Evolutionary conservation across 1,284 basidiomycete genomes (phyloP).

Genomic region (Malassezia sympodialis): DNA sequence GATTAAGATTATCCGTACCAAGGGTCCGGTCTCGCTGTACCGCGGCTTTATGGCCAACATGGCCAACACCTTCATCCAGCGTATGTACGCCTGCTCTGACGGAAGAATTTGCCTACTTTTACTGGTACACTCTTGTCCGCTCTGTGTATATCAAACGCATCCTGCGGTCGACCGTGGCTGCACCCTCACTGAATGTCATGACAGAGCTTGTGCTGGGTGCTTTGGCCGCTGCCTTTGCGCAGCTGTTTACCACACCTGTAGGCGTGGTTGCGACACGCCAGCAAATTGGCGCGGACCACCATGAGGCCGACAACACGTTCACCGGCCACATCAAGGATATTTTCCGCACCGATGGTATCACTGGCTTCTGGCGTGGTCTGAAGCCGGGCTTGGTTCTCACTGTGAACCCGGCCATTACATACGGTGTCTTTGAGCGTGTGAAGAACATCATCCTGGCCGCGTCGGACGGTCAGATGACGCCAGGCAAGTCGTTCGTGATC

Average conservation of each 20-base stretch:
- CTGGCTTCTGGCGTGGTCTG: constrained; percentile 87
- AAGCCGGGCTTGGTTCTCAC: constrained; percentile 86
- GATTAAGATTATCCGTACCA: constrained; percentile 33
- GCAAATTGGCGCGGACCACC: constrained; percentile 53
- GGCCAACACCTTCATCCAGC: constrained; percentile 85
- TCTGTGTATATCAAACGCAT: constrained; percentile 56
- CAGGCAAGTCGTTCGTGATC: constrained; percentile 70
- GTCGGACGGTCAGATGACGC: constrained; percentile 61
- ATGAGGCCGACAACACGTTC: constrained; percentile 54
- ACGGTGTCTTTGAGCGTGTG: constrained; percentile 78
- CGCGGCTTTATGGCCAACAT: constrained; percentile 93
- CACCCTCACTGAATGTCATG: constrained; percentile 29
- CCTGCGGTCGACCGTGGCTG: constrained; percentile 10
- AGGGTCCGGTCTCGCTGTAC: constrained; percentile 61
- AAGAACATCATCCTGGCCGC: constrained; percentile 57
- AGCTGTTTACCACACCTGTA: constrained; percentile 97
- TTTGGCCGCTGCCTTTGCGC: constrained; percentile 80
- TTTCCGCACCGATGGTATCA: constrained; percentile 77
- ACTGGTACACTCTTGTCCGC: constrained; percentile 89
- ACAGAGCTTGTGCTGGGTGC: constrained; percentile 68
- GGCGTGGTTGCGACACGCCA: constrained; percentile 94
- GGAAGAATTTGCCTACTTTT: constrained; percentile 96
- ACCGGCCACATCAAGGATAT: constrained; percentile 73
- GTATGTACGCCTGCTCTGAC: constrained; percentile 54
- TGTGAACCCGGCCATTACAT: constrained; percentile 91